Conservation (phyloP, 352 stramenopile genomes). For the Phytophthora rubi region DNA sequence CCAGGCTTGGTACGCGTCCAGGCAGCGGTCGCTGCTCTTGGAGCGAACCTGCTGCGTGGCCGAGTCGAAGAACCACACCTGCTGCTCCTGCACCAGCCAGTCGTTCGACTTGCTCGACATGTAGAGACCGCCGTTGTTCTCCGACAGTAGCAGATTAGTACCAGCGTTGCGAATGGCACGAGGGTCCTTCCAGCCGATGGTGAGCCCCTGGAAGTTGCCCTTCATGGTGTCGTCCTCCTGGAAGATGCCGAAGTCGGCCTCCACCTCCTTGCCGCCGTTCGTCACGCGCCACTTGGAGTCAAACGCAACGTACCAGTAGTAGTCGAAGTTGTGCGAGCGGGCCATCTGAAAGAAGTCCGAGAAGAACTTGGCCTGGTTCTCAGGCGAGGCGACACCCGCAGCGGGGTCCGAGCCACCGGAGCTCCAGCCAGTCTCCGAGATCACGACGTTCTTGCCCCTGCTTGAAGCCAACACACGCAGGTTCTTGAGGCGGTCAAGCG, state of each 20-base stretch:
- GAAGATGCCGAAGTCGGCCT: constrained; percentile 68
- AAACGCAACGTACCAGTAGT: constrained; percentile 75
- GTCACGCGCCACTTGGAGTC: constrained; percentile 53
- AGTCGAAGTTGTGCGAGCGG: constrained; percentile 44
- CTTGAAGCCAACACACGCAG: constrained; percentile 40
- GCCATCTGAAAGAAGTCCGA: constrained; percentile 68
- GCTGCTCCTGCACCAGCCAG: constrained; percentile 49
- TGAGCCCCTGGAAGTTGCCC: constrained; percentile 45
- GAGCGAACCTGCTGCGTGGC: constrained; percentile 25
- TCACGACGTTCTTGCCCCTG: constrained; percentile 56
- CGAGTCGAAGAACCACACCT: constrained; percentile 62
- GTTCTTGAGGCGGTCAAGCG: constrained; percentile 53
- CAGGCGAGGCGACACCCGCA: constrained; percentile 44
- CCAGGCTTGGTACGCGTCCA: constrained; percentile 51
- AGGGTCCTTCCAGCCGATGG: constrained; percentile 30
- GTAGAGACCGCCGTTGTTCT: constrained; percentile 34
- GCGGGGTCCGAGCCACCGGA: constrained; percentile 36
- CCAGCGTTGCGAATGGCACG: constrained; percentile 29
- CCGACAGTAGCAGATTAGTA: constrained; percentile 31
- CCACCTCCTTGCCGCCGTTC: constrained; percentile 48
- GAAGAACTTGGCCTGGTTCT: constrained; percentile 64
- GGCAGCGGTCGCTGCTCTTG: constrained; percentile 38
- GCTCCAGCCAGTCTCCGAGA: constrained; percentile 70
- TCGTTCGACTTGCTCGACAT: constrained; percentile 39
- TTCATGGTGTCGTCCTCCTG: constrained; percentile 54